Base-by-base conservation (phyloP, 257 asterid genomes). In the Capsicum rhomboideum region DNA sequence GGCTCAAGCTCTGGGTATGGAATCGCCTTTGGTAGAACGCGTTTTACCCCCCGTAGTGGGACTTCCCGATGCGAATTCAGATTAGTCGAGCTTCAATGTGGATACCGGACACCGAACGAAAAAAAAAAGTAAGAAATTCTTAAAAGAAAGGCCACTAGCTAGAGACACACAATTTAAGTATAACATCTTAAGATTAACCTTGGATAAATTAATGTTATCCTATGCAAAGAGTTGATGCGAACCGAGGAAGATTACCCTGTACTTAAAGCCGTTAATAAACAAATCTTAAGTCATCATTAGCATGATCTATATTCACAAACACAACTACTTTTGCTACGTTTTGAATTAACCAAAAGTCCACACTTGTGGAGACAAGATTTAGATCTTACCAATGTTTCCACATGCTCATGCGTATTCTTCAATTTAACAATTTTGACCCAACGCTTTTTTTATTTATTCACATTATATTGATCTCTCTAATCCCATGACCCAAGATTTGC, bases 311-410 rank as follows among this genome's bases (percentile, higher is more conserved):
- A 26, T 75, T 44, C 20, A 44, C 56, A 72, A 44, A 74, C 81
- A 75, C 81, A 75, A 75, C 44, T 75, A 75, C 81, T 75, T 50
- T 56, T 83, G 80, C 66, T 59, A 5, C 13, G 66, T 66, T 20
- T 58, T 58, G 78, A 82, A 71, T 81, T 16, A 61, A 72, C 82
- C 20, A 37, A 28, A 84, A 83, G 59, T 90, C 85, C 78, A 46
- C 79, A 82, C 80, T 61, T 82, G 83, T 58, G 67, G 84, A 84
- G 82, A 72, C 84, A 54, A 63, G 89, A 87, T 87, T 88, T 88
- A 53, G 85, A 86, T 89, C 90, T 87, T 59, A 79, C 31, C 91
- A 82, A 89, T 87, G 80, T 71, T 80, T 52, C 31, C 92, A 89
- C 95, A 86, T 92, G 93, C 90, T 46, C 31, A 80, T 59, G 54